phyloP scores from a whole-genome alignment of 192 early-diverging fungal genomes.

The Hyaloraphidium curvatum region DNA sequence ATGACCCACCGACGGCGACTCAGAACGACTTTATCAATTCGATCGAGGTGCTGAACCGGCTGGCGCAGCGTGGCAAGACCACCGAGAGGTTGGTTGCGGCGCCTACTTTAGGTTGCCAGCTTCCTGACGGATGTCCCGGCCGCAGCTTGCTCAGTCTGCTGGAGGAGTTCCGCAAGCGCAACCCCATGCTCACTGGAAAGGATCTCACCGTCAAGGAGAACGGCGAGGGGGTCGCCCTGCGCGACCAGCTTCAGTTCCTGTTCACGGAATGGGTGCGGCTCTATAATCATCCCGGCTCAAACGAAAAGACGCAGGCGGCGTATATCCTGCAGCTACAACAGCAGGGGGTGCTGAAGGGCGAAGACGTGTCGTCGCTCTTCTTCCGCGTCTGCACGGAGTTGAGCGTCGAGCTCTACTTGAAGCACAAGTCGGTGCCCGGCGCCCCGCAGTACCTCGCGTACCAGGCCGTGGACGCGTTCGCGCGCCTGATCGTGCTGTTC shows the following conservation, averaged over 20 bases:
- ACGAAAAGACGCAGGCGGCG: constrained; percentile 39
- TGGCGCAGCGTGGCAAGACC: constrained; percentile 40
- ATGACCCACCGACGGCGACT: constrained; percentile 26
- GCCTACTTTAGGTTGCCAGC: background rate
- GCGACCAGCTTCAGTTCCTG: constrained; percentile 36
- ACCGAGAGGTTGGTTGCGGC: constrained; percentile 16
- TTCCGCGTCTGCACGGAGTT: constrained; percentile 79
- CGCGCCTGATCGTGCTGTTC: constrained; percentile 63
- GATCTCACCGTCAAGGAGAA: constrained; percentile 18
- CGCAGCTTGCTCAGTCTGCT: constrained; percentile 25
- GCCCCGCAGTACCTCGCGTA: constrained; percentile 28
- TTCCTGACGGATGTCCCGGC: background rate
- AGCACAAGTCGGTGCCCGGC: constrained; percentile 26
- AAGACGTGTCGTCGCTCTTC: constrained; percentile 65
- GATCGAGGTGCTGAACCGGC: constrained; percentile 47
- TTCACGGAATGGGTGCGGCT: constrained; percentile 73
- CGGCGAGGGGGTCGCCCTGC: constrained; percentile 27
- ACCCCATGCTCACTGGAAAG: constrained; percentile 15
- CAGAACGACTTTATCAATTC: constrained; percentile 34
- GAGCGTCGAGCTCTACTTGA: constrained; percentile 53
- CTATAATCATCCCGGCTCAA: constrained; percentile 47
- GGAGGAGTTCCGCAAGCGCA: constrained; percentile 29
- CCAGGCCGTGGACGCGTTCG: constrained; percentile 83
- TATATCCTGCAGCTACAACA: constrained; percentile 54
- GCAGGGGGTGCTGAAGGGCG: constrained; percentile 52